Base-by-base conservation (phyloP, 441 rosid genomes). In the Sinapis alba region DNA sequence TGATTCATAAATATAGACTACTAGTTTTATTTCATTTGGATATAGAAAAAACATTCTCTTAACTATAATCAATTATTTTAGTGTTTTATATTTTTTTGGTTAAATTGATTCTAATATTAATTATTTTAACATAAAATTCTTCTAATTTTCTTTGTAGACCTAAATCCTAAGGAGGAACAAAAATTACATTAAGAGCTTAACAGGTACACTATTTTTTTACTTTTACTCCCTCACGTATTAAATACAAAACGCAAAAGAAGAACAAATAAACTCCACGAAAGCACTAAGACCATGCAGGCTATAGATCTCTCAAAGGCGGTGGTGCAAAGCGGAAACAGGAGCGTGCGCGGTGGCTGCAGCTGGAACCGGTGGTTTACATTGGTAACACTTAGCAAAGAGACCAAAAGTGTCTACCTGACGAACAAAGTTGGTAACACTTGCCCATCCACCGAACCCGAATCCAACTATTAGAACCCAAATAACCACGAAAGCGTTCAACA, bases 391-490 rank as follows among this genome's bases (percentile, higher is more conserved):
- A n/a, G n/a, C n/a, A 95, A n/a, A n/a, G n/a, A n/a, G n/a, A n/a
- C n/a, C n/a, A 5, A 51, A 28, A 28, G 92, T 85, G 58, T 95
- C 95, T 0, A 95, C 84, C 81, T 95, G 99, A 71, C 59, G 81
- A 16, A 95, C 86, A 71, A 95, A 95, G 77, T 93, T 93, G 77
- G 86, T 86, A 45, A 95, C 57, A 84, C 99, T 95, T 5, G 99
- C 99, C 99, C 99, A 95, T 54, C 99, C 99, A 11, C 99, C 99
- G 38, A 92, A 93, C 79, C 99, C 99, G 12, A 95, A 93, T 3
- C 99, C 99, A 1, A 90, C 90, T n/a, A 95, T 84, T 0, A 93
- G 34, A 23, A 93, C 90, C 99, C 99, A 95, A 47, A 87, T 73
- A 72, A 84, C 98, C 3, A 93, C 20, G 11, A 93, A 91, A 3